phyloP scores from a whole-genome alignment of 2,329 filamentous ascomycete genomes.

The Xylariales sp. region DNA sequence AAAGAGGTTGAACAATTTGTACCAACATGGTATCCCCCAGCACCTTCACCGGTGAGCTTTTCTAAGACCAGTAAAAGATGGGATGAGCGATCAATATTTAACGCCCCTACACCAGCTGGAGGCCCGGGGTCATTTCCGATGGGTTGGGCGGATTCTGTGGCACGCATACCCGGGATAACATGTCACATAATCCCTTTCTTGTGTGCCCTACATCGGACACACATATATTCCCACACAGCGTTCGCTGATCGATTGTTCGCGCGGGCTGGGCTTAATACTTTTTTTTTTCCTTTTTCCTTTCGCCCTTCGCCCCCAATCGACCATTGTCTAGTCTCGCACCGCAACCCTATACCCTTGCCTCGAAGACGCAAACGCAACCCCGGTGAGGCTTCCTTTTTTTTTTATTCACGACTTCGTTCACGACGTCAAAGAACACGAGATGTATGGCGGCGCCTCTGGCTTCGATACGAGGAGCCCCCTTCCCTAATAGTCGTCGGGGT shows the following conservation, averaged over 20 bases:
- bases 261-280: background rate
- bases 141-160: background rate
- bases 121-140: conserved; percentile 8
- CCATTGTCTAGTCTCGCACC: background rate
- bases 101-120: background rate
- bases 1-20: background rate
- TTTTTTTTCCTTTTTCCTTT: background rate
- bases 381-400: background rate
- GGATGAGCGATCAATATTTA: background rate
- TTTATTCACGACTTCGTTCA: background rate
- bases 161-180: background rate
- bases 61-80: background rate
- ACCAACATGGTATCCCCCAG: too few relatives aligned
- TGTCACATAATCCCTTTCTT: background rate
- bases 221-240: conserved; percentile 4
- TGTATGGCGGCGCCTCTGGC: background rate
- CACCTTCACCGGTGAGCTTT: background rate
- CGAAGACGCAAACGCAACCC: background rate
- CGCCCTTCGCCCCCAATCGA: background rate
- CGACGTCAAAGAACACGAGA: background rate
- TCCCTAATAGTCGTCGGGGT: too few relatives aligned
- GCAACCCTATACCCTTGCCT: background rate
- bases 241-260: background rate
- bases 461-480: background rate
- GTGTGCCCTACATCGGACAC: background rate